These are phyloP conservation scores for Penicillium glabrum DNA, from an alignment of 2,329 filamentous ascomycete species.

Conservation along the genomic window DNA sequence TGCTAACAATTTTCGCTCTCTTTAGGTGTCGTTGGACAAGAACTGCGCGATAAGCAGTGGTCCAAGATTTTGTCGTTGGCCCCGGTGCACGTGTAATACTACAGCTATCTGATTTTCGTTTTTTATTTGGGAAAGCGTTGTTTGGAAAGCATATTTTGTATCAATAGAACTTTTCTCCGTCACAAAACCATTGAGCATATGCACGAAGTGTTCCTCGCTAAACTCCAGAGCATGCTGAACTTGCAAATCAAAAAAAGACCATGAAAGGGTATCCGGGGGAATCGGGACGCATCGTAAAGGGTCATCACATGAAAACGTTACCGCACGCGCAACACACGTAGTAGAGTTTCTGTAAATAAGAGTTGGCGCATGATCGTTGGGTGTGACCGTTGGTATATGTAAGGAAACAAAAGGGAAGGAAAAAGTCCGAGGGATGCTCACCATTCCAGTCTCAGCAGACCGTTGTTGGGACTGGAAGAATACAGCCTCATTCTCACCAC, in stretches of 20 bases:
- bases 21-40: slow-evolving; percentile 76
- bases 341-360: slow-evolving; percentile 71
- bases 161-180: slow-evolving; percentile 25
- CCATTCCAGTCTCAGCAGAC: slow-evolving; percentile 97
- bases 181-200: not conserved
- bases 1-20: slow-evolving; percentile 18
- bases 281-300: slow-evolving; percentile 20
- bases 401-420: not conserved
- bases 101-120: not conserved
- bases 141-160: slow-evolving; percentile 33
- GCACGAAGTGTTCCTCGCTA: slow-evolving; percentile 1
- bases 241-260: slow-evolving; percentile 11
- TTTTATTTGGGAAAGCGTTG: slow-evolving; percentile 25
- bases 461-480: slow-evolving; percentile 99
- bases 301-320: slow-evolving; percentile 66
- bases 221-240: slow-evolving; percentile 17
- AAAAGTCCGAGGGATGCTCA: slow-evolving; percentile 48
- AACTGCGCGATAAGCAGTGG: slow-evolving; percentile 91
- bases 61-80: slow-evolving; percentile 97
- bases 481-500: slow-evolving; percentile 84
- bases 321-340: slow-evolving; percentile 94
- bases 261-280: slow-evolving; percentile 32
- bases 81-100: slow-evolving; percentile 69
- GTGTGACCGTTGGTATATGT: not conserved
- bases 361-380: slow-evolving; percentile 15